Evolutionary conservation across 345 rosid genomes (phyloP).

Genomic region (Pelargonium nanum): DNA sequence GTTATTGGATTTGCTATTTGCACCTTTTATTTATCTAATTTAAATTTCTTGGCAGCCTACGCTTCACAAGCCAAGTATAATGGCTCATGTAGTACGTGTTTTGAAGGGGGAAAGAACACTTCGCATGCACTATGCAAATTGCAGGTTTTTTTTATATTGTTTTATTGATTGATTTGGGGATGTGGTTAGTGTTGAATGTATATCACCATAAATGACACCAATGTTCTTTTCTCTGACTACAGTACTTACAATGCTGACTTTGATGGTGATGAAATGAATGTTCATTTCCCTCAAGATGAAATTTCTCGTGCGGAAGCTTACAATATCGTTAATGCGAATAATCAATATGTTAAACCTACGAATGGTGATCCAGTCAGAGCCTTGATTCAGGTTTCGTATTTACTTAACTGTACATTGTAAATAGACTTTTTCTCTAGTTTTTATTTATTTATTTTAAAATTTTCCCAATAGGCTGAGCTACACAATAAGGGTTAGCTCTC

Average conservation of each 20-base stretch:
- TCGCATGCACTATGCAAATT: slow-evolving; percentile 98
- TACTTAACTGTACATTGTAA: not conserved
- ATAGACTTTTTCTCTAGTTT: not conserved
- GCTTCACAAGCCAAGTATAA: slow-evolving; percentile 93
- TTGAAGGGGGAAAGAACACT: slow-evolving; percentile 88
- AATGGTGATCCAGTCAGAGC: slow-evolving; percentile 90
- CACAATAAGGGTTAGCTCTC: too few species aligned
- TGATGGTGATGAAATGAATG: slow-evolving; percentile 99
- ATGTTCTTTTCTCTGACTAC: slow-evolving; percentile 19
- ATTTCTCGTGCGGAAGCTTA: slow-evolving; percentile 96
- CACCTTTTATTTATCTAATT: slow-evolving; percentile 13
- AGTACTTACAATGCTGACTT: slow-evolving; percentile 99
- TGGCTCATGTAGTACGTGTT: slow-evolving; percentile 94
- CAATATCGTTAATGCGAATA: slow-evolving; percentile 95
- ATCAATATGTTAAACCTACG: slow-evolving; percentile 90
- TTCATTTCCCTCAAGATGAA: slow-evolving; percentile 99
- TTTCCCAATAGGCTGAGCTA: too few species aligned
- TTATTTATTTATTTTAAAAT: too few species aligned
- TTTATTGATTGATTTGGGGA: not conserved
- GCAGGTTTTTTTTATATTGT: slow-evolving; percentile 46
- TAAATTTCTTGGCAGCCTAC: slow-evolving; percentile 64
- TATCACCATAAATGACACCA: slow-evolving; percentile 3
- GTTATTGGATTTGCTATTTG: slow-evolving; percentile 5
- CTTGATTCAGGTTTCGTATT: slow-evolving; percentile 66
- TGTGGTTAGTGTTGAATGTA: not conserved